Conservation (phyloP, 2,329 filamentous ascomycete species). For the Cyphellophora attinorum region DNA sequence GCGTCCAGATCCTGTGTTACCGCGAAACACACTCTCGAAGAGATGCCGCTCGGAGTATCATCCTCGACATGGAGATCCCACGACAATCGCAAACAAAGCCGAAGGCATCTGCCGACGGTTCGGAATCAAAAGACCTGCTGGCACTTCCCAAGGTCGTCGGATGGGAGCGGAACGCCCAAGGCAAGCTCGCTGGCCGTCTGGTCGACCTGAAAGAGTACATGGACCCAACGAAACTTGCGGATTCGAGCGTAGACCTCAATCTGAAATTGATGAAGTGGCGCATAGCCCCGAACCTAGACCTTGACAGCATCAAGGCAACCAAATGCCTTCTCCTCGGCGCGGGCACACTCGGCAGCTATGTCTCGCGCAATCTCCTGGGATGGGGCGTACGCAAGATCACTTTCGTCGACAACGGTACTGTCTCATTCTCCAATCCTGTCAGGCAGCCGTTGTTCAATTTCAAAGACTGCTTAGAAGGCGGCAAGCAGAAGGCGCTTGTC, state of each 20-base stretch:
- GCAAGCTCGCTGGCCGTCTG: constrained; percentile 67
- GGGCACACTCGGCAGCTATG: constrained; percentile 87
- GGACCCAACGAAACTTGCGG: constrained; percentile 76
- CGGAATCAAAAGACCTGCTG: constrained; percentile 25
- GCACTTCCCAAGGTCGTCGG: constrained; percentile 81
- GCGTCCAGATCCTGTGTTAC: constrained; percentile 81
- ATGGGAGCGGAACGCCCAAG: constrained; percentile 77
- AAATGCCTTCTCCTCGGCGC: constrained; percentile 86
- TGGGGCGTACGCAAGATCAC: constrained; percentile 96
- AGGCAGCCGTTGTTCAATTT: constrained; percentile 89
- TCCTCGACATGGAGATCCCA: constrained; percentile 49
- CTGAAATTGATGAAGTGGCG: constrained; percentile 99
- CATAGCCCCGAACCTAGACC: constrained; percentile 75
- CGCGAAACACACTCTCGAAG: constrained; percentile 69
- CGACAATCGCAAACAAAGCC: constrained; percentile 9
- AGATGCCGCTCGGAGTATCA: constrained; percentile 71
- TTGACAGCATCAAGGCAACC: constrained; percentile 80
- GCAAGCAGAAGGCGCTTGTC: constrained; percentile 69
- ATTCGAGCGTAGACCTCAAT: constrained; percentile 92
- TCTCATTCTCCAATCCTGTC: constrained; percentile 95
- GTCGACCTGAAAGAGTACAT: constrained; percentile 87
- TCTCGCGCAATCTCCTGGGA: constrained; percentile 81
- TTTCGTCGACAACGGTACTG: constrained; percentile 85
- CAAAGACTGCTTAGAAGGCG: constrained; percentile 76
- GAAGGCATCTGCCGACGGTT: constrained; percentile 33